A percentile compares a stretch with the other conserved stretches of the same genome.
phyloP scores from a whole-genome alignment of 371 early-diverging fungal species.

The Mortierella sp. region DNA sequence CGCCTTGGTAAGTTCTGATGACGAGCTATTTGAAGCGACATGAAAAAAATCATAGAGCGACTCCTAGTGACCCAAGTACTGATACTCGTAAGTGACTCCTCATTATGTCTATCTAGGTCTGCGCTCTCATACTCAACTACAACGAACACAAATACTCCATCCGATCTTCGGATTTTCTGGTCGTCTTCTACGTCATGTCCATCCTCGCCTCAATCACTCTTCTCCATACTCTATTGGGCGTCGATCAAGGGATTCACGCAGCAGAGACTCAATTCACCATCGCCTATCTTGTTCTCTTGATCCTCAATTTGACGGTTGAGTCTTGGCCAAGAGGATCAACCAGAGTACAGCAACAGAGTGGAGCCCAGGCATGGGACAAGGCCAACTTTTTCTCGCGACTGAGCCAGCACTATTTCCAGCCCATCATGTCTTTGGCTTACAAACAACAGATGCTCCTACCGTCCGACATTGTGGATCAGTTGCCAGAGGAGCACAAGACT shows the following conservation, averaged over 20 bases:
- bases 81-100: neutral
- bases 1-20: slow-evolving; percentile 26
- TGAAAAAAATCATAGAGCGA: neutral
- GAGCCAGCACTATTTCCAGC: slow-evolving; percentile 35
- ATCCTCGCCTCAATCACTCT: neutral
- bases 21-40: neutral
- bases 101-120: slow-evolving; percentile 1
- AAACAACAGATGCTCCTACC: slow-evolving; percentile 28
- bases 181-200: slow-evolving; percentile 25
- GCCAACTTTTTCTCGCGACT: slow-evolving; percentile 33
- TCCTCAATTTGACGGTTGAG: slow-evolving; percentile 26
- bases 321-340: slow-evolving; percentile 42
- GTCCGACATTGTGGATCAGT: slow-evolving; percentile 29
- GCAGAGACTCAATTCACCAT: neutral
- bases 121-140: slow-evolving; percentile 32
- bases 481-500: slow-evolving; percentile 34
- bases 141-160: slow-evolving; percentile 47
- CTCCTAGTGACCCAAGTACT: neutral
- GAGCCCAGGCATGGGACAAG: slow-evolving; percentile 28
- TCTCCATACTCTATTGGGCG: slow-evolving; percentile 19
- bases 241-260: neutral
- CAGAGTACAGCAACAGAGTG: slow-evolving; percentile 25
- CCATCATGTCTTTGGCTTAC: slow-evolving; percentile 40
- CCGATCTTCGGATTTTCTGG: slow-evolving; percentile 35
- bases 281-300: slow-evolving; percentile 12